Conservation (phyloP, 2,329 filamentous ascomycete species). For the Ceratocystis harringtonii region DNA sequence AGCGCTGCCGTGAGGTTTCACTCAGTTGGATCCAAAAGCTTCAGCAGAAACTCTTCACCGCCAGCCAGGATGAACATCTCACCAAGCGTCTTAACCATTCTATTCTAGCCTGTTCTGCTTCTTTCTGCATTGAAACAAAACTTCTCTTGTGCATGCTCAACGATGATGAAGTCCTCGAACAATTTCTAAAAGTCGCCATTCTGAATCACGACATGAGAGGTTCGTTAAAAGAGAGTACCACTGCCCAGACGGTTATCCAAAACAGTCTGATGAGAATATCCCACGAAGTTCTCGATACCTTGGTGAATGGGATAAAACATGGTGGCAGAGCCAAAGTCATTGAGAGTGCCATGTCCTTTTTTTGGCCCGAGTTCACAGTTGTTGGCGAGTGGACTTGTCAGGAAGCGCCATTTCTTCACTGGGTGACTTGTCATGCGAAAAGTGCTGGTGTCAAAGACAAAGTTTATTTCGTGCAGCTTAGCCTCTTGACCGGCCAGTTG, state of each 20-base stretch:
- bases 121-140: not conserved
- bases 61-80: conserved; percentile 23
- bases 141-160: not conserved
- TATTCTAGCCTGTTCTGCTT: conserved; percentile 17
- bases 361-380: not conserved
- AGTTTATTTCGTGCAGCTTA: conserved; percentile 23
- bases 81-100: conserved; percentile 26
- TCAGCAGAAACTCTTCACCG: conserved; percentile 20
- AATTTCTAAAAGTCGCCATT: not conserved
- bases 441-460: not conserved
- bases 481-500: conserved; percentile 36
- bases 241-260: not conserved
- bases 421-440: not conserved
- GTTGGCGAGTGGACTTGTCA: not conserved
- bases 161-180: not conserved
- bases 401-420: not conserved
- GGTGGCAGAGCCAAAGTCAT: not conserved
- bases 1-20: conserved; percentile 23
- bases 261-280: no score
- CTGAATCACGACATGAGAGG: not conserved
- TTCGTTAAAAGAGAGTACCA: not conserved
- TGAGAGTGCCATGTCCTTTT: not conserved
- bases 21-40: conserved; percentile 29
- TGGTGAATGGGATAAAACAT: not conserved
- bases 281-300: not conserved